Evolutionary conservation across 331 rosid species (phyloP), one percentile per base, ranked within the genome.

Genomic region (Malus hybrid): DNA sequence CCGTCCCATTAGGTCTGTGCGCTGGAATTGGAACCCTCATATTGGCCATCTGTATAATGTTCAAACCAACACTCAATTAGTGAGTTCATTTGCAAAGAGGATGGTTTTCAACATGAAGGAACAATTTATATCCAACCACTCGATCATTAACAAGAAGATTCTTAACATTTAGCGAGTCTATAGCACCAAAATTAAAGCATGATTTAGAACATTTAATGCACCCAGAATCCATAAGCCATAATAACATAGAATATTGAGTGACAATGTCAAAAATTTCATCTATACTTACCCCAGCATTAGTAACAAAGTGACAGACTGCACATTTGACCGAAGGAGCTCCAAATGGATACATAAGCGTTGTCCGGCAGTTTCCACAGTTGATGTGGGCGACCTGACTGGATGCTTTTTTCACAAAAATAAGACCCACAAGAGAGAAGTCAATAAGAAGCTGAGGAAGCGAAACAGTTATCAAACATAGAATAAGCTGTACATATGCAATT

Each of bases 321-420:
- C 99, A 94, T 81, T 94, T 94, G 81, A 94, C 99, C 28, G 99
- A 94, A 32, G 99, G 96, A 79, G 99, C 97, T 68, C 99, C 99
- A 76, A 80, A 89, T 1, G 99, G 97, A 84, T 90, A 94, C 93
- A 94, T 85, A 78, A 94, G 96, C 10, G 86, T 89, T 59, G 97
- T 94, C 73, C 97, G 91, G 86, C 99, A 94, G 83, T 85, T 94
- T 74, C 91, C 99, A 69, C 99, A 94, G 75, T 83, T 90, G 66
- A 92, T 83, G 80, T 94, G 97, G 48, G 99, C 92, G 5, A 88
- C 83, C 84, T 87, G 97, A 83, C 71, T 87, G 19, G 93, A 29
- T 57, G 81, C 93, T 93, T 83, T 83, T 79, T 77, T 75, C 85
- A 90, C 34, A 75, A 84, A 85, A 71, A 73, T 24, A 63, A 60